Base-by-base conservation (phyloP, 2,329 filamentous ascomycete species). In the Penicillium oxalicum region DNA sequence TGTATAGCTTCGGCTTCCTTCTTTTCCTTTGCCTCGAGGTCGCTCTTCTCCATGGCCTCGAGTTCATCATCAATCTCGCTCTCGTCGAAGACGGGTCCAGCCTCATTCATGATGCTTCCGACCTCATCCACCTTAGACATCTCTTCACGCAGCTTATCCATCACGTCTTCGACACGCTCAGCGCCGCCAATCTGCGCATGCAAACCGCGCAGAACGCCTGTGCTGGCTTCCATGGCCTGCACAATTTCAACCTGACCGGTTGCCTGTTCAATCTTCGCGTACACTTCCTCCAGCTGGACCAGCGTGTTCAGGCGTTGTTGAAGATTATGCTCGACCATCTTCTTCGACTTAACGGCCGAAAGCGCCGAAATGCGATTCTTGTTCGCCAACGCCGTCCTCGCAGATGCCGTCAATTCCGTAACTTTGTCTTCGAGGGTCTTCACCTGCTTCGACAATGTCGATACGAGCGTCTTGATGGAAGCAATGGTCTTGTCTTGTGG, bases 41-140 rank as follows among this genome's bases (percentile, higher is more conserved):
- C 76, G 62, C 79, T 78, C 61, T 74, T 73, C 69, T 91, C 83
- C 72, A 98, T 73, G 3, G 77, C 83, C 57, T 87, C 86, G 40
- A 97, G 77, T 72, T 96, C 91, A 51, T 91, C 87, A 58, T 96
- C 90, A 47, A 97, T 81, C 66, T 94, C 91, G 18, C 64, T 77
- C 62, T 95, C 91, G 65, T 95, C 88, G 29, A 95, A 75, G 54
- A 63, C 68, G 46, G 57, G 68, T 11, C 70, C 73, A 9, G 72
- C 76, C 56, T 93, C 88, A 45, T 83, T 82, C 53, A 97, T 78
- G 36, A 91, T 84, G 47, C 78, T 81, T 27, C 83, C 82, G 24
- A 97, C 80, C 71, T 97, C 91, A 63, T 96, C 90, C 25, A 86
- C 83, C 59, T 86, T 82, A 44, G 74, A 78, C 81, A 93, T 93